phyloP scores from a whole-genome alignment of 192 early-diverging fungal genomes.

The Backusella liffmaniae region DNA sequence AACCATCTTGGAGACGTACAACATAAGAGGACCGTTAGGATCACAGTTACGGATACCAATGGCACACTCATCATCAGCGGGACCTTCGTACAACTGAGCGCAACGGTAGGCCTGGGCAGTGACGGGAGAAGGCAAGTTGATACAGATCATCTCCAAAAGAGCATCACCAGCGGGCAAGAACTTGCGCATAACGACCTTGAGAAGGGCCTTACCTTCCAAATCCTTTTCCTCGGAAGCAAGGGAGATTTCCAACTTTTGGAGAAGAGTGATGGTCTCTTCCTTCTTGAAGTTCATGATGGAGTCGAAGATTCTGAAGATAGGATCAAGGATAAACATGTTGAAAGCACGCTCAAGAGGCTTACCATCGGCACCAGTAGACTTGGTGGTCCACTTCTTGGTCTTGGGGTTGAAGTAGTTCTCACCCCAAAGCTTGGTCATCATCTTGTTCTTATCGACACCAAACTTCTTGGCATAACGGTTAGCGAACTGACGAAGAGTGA shows the following conservation, averaged over 20 bases:
- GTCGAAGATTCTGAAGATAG: conserved; percentile 97
- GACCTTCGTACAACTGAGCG: conserved; percentile 79
- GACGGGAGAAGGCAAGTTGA: conserved; percentile 78
- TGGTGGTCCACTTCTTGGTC: conserved; percentile 96
- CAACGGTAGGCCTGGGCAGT: too few species aligned
- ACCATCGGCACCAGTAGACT: conserved; percentile 70
- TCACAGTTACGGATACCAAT: conserved; percentile 85
- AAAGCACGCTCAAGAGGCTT: conserved; percentile 92
- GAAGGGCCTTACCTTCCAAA: conserved; percentile 86
- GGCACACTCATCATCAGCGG: conserved; percentile 92
- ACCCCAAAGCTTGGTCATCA: conserved; percentile 96
- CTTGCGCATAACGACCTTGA: conserved; percentile 97
- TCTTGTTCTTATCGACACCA: conserved; percentile 91
- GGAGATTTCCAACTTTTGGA: conserved; percentile 83
- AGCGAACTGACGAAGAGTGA: conserved; percentile 97
- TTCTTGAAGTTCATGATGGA: conserved; percentile 97
- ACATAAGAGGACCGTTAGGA: conserved; percentile 94
- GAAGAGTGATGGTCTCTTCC: conserved; percentile 73
- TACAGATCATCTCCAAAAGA: conserved; percentile 98
- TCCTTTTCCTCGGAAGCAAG: conserved; percentile 89
- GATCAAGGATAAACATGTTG: conserved; percentile 95
- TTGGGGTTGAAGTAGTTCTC: conserved; percentile 99
- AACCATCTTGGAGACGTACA: conserved; percentile 99
- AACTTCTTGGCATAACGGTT: conserved; percentile 96
- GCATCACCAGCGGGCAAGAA: conserved; percentile 98